Base-by-base conservation (phyloP, 768 basidiomycete species). In the Suillus ampliporus region DNA sequence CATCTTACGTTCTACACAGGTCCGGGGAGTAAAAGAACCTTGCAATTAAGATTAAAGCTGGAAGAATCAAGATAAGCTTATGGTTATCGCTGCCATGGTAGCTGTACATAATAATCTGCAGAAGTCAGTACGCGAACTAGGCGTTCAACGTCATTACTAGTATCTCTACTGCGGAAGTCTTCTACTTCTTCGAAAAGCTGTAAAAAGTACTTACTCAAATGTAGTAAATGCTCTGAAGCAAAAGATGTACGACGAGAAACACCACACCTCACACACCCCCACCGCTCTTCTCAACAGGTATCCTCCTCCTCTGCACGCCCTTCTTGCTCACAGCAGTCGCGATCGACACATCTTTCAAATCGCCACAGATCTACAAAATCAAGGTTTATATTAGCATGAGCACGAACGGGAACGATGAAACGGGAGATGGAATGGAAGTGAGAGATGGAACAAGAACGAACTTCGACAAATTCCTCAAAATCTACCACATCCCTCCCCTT, bases 401-500 rank as follows among this genome's bases (percentile, higher is more conserved):
- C 19, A 59, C 19, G 64, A 52, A n/a, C n/a, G 9, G 43, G 9
- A 5, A 31, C 34, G 57, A 31, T 31, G 31, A 31, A 52, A 21
- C 21, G 19, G n/a, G 28, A 38, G 47, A n/a, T 44, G 44, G 44
- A 58, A 47, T 37, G 26, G 57, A 46, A 41, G 19, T 13, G 31
- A 3, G 31, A n/a, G 19, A 51, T 34, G 31, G 10, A 51, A 51
- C n/a, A n/a, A 34, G 40, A 28, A 77, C 87, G 15, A 66, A 92
- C 92, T 86, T 96, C 94, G 54, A 95, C 80, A 74, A 96, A 96
- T 71, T 93, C 92, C 66, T 96, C 91, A 69, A 94, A 87, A 64
- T 89, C 86, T 52, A 97, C 76, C 31, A 83, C 82, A 34, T 76
- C 74, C 68, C 82, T 56, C 23, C 17, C 34, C n/a, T 21, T 54